Evolutionary conservation across 371 early-diverging fungal species (phyloP).

Genomic region (Rhizopus stolonifer): DNA sequence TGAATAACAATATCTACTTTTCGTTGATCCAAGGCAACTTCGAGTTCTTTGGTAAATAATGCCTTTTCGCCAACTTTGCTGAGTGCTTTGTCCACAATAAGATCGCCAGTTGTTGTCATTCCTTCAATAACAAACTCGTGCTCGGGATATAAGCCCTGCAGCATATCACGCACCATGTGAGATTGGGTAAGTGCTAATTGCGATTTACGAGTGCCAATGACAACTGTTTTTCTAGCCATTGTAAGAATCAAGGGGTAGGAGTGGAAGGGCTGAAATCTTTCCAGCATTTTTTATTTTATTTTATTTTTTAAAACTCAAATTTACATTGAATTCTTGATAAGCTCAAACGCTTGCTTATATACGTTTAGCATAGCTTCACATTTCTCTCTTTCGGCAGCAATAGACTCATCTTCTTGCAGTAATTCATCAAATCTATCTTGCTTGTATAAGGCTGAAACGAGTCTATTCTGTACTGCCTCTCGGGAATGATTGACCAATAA

Average conservation of each 20-base stretch:
- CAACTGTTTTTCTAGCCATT: too few relatives aligned
- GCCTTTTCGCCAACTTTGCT: constrained; percentile 91
- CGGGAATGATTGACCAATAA: constrained; percentile 77
- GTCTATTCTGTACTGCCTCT: constrained; percentile 77
- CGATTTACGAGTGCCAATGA: constrained; percentile 84
- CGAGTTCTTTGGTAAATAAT: constrained; percentile 94
- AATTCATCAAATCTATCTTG: constrained; percentile 73
- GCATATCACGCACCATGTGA: constrained; percentile 61
- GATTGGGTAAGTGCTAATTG: constrained; percentile 92
- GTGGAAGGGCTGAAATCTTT: neutral
- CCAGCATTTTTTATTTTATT: too few relatives aligned
- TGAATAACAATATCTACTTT: constrained; percentile 90
- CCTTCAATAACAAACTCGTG: constrained; percentile 60
- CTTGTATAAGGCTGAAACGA: constrained; percentile 87
- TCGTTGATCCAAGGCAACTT: constrained; percentile 72
- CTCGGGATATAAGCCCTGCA: constrained; percentile 48
- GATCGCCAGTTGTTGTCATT: constrained; percentile 89
- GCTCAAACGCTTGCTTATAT: constrained; percentile 81
- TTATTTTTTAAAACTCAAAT: constrained; percentile 9
- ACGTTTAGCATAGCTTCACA: constrained; percentile 80
- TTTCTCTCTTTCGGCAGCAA: constrained; percentile 79
- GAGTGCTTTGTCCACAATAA: constrained; percentile 81
- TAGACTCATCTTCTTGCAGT: constrained; percentile 81
- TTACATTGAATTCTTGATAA: constrained; percentile 74
- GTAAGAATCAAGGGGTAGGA: too few relatives aligned